Conservation (phyloP, 2,329 filamentous ascomycete genomes). For the Penicillium concentricum region DNA sequence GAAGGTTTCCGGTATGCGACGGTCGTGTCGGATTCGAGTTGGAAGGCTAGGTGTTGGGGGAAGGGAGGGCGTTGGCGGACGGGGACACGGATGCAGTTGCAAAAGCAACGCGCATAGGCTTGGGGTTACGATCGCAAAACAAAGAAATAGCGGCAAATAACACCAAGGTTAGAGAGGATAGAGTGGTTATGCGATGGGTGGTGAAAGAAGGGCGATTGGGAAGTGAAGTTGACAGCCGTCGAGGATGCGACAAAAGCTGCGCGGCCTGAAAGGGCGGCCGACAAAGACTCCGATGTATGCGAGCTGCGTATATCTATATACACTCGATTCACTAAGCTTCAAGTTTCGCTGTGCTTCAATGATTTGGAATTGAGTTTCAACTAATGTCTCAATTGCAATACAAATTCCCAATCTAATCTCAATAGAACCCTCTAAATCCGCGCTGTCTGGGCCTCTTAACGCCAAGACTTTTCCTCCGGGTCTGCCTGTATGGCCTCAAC, state of each 20-base stretch:
- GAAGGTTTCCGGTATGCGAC: slow-evolving; percentile 7
- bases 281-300: slow-evolving; percentile 5
- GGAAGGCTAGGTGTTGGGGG: background rate
- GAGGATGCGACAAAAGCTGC: slow-evolving; percentile 11
- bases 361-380: background rate
- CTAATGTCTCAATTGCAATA: background rate
- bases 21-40: background rate
- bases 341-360: background rate
- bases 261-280: slow-evolving; percentile 16
- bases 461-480: slow-evolving; percentile 23
- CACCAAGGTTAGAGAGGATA: background rate
- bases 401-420: background rate
- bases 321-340: background rate
- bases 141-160: background rate
- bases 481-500: slow-evolving; percentile 14
- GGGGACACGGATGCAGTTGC: slow-evolving; percentile 12
- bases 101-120: slow-evolving; percentile 10
- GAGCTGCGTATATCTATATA: background rate
- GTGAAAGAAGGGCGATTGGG: background rate
- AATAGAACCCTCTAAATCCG: background rate
- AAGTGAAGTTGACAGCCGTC: slow-evolving; percentile 1
- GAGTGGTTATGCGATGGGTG: background rate
- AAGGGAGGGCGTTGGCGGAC: slow-evolving; percentile 6
- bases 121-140: background rate
- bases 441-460: background rate